Base-by-base conservation (phyloP, 169 alveolate genomes). In the Cryptosporidium parvum region DNA sequence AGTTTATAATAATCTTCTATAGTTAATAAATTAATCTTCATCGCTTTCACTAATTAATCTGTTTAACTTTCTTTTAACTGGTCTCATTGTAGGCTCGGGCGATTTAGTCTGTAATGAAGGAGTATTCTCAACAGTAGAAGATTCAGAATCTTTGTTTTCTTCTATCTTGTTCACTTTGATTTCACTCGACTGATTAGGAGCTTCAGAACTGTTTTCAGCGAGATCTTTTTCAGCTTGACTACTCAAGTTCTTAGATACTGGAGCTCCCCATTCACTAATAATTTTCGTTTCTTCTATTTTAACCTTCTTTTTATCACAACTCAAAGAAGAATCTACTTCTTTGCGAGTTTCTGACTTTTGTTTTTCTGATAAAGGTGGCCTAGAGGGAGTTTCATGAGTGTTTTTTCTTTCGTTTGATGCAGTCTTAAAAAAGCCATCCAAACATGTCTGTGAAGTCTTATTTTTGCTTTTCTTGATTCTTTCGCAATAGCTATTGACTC, bases 401-500 rank as follows among this genome's bases (percentile, higher is more conserved):
- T 8, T 29, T 33, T 65, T 65, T 26, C 37, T 59, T 65, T 65
- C 48, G 29, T 31, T 65, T 31, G 72, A 65, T 65, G 0, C 21
- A 31, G 72, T 31, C 2, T 65, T 70, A 42, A 80, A 80, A 37
- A 80, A 80, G 4, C 69, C 73, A 44, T 80, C 89, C 23, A 80
- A 45, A 48, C 80, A 62, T 48, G 89, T 80, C 33, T 80, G 89
- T 7, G 89, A 69, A 42, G 89, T 62, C 44, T 80, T 80, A 23
- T 65, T 45, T 67, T 39, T 80, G 51, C 80, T 62, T 29, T 80
- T 80, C 75, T 37, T 80, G 9, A 80, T 80, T 44, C 89, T 37
- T 42, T 59, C 75, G 26, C 89, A 80, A 62, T 80, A 80, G n/a
- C 37, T 80, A 2, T 7, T n/a, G 16, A 94, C 97, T 53, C 97